Base-by-base conservation (phyloP, 257 asterid species). In the Gynochthodes officinalis region DNA sequence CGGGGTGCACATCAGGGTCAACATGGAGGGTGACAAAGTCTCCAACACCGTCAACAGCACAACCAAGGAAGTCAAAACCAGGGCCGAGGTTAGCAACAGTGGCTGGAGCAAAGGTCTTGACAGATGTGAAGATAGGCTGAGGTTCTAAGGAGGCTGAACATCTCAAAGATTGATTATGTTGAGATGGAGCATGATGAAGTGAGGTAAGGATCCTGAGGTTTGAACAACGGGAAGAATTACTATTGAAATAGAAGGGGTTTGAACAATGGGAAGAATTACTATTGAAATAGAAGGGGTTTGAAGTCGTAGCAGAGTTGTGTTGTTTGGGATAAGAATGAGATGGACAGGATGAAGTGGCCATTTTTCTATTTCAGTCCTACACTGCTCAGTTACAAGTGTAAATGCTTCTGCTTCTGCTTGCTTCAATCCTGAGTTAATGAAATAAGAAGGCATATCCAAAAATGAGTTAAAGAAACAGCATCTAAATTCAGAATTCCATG, bases 11-110 rank as follows among this genome's bases (percentile, higher is more conserved):
- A 5, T 61, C 33, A 0, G 96, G 86, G 71, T 93, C 98, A 40
- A 90, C 75, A 0, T 78, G 81, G 79, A 89, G 83, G 73, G 77
- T 77, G 66, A 90, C 97, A 71, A 72, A 75, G 74, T 92, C 94
- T 33, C 97, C 97, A 59, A 92, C 76, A 18, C 96, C 97, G 30
- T 92, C 96, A 63, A 92, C 90, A 64, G 96, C 96, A 77, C 97
- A 92, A 5, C 97, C 96, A 7, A 92, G 89, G 71, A 92, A 89
- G 75, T 92, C 96, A 77, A 90, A 92, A 10, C 98, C 96, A 1
- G 98, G 96, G 10, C 96, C 98, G 9, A 92, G 86, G 62, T 92
- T 92, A 60, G 97, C 97, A 12, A 92, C 77, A 0, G 96, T 90
- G 64, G 98, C 98, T 4, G 98, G 96, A 62, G 96, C 96, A 48